Evolutionary conservation across 805 yeast species (phyloP).

Genomic region (Yarrowia sp.): DNA sequence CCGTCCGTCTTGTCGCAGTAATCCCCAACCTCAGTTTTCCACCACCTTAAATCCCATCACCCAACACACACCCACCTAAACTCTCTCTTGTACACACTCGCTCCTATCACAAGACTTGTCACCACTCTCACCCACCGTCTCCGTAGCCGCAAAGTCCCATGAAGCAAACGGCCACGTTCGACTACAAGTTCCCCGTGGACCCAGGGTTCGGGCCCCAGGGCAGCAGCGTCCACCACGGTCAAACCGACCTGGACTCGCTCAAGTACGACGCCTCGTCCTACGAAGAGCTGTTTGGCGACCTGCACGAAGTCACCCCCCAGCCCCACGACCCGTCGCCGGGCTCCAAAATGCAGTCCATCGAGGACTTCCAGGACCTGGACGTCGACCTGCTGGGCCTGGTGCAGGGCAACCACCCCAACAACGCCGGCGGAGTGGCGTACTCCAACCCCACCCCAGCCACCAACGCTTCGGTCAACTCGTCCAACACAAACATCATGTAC

Average conservation of each 20-base stretch:
- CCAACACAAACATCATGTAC: constrained; percentile 34
- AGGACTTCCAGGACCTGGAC: constrained; percentile 38
- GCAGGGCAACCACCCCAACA: constrained; percentile 15
- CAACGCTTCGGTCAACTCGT: constrained; percentile 24
- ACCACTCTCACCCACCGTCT: background rate
- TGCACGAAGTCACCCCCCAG: constrained; percentile 32
- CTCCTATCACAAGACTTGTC: constrained; percentile 12
- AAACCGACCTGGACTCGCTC: constrained; percentile 9
- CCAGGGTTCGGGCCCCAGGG: constrained; percentile 16
- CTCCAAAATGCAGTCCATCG: constrained; percentile 29
- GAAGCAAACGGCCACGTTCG: constrained; percentile 32
- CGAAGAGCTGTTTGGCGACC: constrained; percentile 29
- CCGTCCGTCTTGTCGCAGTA: too few species aligned
- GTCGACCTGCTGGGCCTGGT: constrained; percentile 36
- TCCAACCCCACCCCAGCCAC: constrained; percentile 8
- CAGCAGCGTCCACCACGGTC: too few species aligned
- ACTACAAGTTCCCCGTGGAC: constrained; percentile 38
- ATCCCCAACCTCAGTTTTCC: too few species aligned
- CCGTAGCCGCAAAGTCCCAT: background rate
- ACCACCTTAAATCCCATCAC: too few species aligned
- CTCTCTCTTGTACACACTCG: background rate
- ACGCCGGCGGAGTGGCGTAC: background rate
- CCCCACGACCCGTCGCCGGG: constrained; percentile 23
- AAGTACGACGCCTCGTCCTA: constrained; percentile 25
- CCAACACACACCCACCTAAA: background rate